phyloP scores from a whole-genome alignment of 139 green algal genomes.

The Medakamo hakoo region DNA sequence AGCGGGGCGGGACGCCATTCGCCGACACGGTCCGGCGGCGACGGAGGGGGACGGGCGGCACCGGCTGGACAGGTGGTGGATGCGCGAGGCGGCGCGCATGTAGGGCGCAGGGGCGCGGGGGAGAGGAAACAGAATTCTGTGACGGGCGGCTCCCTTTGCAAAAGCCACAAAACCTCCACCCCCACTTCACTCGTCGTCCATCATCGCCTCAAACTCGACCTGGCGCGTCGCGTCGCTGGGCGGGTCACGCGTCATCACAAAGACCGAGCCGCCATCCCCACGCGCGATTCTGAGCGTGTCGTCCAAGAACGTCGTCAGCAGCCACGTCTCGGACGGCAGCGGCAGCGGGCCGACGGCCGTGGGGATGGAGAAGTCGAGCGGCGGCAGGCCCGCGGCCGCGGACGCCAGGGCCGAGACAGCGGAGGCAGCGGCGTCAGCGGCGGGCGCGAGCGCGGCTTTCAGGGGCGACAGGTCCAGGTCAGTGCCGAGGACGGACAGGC shows the following conservation, averaged over 20 bases:
- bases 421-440: slow-evolving; percentile 11
- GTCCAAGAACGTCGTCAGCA: slow-evolving; percentile 74
- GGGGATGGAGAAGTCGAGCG: slow-evolving; percentile 37
- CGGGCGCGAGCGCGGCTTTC: slow-evolving; percentile 20
- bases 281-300: slow-evolving; percentile 49
- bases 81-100: too few species aligned
- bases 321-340: slow-evolving; percentile 37
- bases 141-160: too few species aligned
- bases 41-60: too few species aligned
- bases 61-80: too few species aligned
- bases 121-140: too few species aligned
- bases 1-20: too few species aligned
- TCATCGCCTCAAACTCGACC: background rate
- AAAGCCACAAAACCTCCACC: background rate
- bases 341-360: background rate
- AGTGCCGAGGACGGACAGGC: slow-evolving; percentile 54
- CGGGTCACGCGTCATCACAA: slow-evolving; percentile 35
- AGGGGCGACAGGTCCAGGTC: slow-evolving; percentile 40
- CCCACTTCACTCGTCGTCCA: background rate
- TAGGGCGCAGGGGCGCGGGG: too few species aligned
- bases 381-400: slow-evolving; percentile 29
- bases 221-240: background rate
- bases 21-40: too few species aligned
- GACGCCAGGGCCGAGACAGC: slow-evolving; percentile 17
- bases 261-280: slow-evolving; percentile 40